Conservation (phyloP, 129 eudicot species). For the Helianthus annuus region DNA sequence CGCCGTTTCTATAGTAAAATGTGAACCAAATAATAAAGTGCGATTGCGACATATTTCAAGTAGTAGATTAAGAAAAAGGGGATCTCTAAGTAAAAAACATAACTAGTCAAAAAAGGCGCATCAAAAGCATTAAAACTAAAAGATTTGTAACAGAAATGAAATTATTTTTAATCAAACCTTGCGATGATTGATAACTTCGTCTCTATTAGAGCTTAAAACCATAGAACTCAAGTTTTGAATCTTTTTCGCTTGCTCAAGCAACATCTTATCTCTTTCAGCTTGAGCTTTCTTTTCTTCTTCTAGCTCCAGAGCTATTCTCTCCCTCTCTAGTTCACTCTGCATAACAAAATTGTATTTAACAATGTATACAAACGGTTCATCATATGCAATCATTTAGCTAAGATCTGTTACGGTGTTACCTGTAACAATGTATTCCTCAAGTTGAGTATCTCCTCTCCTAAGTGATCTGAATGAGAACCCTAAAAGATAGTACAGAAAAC, state of each 20-base stretch:
- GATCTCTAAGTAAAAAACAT: background rate
- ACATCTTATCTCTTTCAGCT: constrained; percentile 78
- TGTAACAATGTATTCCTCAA: constrained; percentile 91
- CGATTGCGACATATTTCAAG: background rate
- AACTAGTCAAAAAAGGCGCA: background rate
- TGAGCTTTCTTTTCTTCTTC: constrained; percentile 99
- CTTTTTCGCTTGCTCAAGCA: constrained; percentile 79
- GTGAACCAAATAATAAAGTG: background rate
- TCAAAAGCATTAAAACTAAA: constrained; percentile 1
- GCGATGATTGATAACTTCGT: constrained; percentile 51
- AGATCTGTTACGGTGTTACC: constrained; percentile 41
- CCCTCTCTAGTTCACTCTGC: constrained; percentile 96
- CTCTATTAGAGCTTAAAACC: constrained; percentile 77
- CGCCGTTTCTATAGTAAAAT: background rate
- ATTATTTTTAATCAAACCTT: constrained; percentile 47
- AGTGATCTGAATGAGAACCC: constrained; percentile 93
- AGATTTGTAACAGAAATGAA: background rate
- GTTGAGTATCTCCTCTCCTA: constrained; percentile 83
- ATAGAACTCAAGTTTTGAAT: constrained; percentile 89
- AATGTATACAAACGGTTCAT: background rate
- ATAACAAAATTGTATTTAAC: constrained; percentile 4
- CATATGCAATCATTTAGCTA: constrained; percentile 21
- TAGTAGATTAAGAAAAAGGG: background rate
- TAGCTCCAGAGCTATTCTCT: constrained; percentile 91
- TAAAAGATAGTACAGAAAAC: constrained; percentile 26